These are phyloP conservation scores for Ophiocordyceps camponoti-rufipedis DNA, from an alignment of 2,329 filamentous ascomycete genomes.

Conservation along the genomic window DNA sequence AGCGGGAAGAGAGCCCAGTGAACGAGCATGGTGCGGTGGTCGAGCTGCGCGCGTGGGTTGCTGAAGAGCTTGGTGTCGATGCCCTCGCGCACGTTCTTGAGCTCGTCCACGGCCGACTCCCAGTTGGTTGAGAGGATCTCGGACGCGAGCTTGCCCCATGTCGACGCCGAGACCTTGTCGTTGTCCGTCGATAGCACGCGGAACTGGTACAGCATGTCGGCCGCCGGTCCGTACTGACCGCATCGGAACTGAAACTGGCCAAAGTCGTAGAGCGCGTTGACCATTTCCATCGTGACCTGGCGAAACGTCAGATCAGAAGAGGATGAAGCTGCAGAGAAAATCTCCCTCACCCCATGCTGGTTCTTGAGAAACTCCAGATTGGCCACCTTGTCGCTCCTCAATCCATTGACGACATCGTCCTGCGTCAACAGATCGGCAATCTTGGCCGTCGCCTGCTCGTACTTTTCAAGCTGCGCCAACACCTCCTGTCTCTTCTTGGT, in stretches of 20 bases:
- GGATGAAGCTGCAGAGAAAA: not conserved
- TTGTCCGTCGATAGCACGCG: slow-evolving; percentile 95
- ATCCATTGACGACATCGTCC: slow-evolving; percentile 75
- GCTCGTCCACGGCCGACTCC: slow-evolving; percentile 82
- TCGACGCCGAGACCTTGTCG: slow-evolving; percentile 89
- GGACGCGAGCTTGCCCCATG: slow-evolving; percentile 93
- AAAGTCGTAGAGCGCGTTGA: slow-evolving; percentile 87
- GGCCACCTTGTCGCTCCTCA: slow-evolving; percentile 92
- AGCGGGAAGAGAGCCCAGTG: slow-evolving; percentile 98
- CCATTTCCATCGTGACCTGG: slow-evolving; percentile 80
- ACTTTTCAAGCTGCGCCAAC: slow-evolving; percentile 61
- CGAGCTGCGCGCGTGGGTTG: slow-evolving; percentile 87
- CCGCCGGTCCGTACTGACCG: slow-evolving; percentile 77
- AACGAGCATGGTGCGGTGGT: slow-evolving; percentile 91
- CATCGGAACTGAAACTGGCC: slow-evolving; percentile 97
- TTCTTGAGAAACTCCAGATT: slow-evolving; percentile 98
- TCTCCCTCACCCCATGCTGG: slow-evolving; percentile 62
- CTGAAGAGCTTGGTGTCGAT: slow-evolving; percentile 93
- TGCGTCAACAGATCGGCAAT: slow-evolving; percentile 74
- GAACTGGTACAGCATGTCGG: slow-evolving; percentile 93
- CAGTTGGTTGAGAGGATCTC: slow-evolving; percentile 93
- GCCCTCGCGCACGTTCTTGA: slow-evolving; percentile 74
- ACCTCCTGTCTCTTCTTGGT: slow-evolving; percentile 80
- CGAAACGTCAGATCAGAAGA: not conserved
- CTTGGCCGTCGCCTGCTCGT: slow-evolving; percentile 74